A percentile compares a stretch with the other conserved stretches of the same genome.
phyloP scores from a whole-genome alignment of 768 basidiomycete genomes.

The Boletus subcaerulescens region DNA sequence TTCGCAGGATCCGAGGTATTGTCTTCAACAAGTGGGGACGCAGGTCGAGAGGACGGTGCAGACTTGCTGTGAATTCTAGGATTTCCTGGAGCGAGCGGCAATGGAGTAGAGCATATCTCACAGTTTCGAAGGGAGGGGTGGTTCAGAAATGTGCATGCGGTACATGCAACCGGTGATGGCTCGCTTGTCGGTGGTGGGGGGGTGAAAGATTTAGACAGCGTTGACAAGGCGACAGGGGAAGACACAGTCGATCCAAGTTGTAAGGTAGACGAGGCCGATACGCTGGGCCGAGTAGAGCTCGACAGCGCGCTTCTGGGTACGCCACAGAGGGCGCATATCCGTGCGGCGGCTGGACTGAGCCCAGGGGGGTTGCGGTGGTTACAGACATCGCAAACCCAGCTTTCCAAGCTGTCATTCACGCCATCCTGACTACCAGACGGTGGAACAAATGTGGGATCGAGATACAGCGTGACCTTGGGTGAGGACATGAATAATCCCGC shows the following conservation, averaged over 20 bases:
- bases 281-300: slow-evolving; percentile 22
- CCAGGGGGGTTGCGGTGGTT: slow-evolving; percentile 78
- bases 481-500: slow-evolving; percentile 88
- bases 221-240: slow-evolving; percentile 24
- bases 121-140: slow-evolving; percentile 68
- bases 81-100: slow-evolving; percentile 39
- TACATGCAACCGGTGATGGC: slow-evolving; percentile 56
- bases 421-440: slow-evolving; percentile 28
- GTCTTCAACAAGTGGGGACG: slow-evolving; percentile 41
- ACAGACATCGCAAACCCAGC: slow-evolving; percentile 90
- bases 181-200: slow-evolving; percentile 21
- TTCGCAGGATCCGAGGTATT: slow-evolving; percentile 29
- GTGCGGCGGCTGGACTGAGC: slow-evolving; percentile 62
- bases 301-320: slow-evolving; percentile 52
- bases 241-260: slow-evolving; percentile 39
- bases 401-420: slow-evolving; percentile 40
- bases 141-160: slow-evolving; percentile 92
- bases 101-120: slow-evolving; percentile 80
- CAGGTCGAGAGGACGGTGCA: slow-evolving; percentile 63
- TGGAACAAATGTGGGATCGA: slow-evolving; percentile 37
- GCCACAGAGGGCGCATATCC: slow-evolving; percentile 80
- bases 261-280: slow-evolving; percentile 38
- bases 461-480: slow-evolving; percentile 79
- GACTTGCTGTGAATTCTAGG: slow-evolving; percentile 45
- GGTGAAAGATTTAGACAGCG: slow-evolving; percentile 15